These are phyloP conservation scores for Sclerotinia nivalis DNA, from an alignment of 2,329 filamentous ascomycete genomes.

Conservation along the genomic window DNA sequence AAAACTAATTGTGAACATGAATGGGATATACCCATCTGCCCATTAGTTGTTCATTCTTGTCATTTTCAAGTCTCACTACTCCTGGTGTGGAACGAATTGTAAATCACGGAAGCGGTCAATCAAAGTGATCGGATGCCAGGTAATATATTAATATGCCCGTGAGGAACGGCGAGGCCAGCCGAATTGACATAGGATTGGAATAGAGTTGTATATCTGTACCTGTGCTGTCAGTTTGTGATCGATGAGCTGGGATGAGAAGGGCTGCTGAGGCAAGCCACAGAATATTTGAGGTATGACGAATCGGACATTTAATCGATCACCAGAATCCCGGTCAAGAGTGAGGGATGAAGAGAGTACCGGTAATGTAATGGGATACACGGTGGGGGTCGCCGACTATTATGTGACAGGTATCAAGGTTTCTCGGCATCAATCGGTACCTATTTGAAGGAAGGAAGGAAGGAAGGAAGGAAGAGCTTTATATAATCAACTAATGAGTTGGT, in stretches of 20 bases:
- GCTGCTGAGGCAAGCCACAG: slow-evolving; percentile 16
- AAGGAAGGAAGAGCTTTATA: not conserved
- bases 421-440: slow-evolving; percentile 3
- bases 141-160: slow-evolving; percentile 13
- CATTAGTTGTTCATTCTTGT: not conserved
- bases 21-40: not conserved
- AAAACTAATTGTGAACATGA: not conserved
- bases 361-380: not conserved
- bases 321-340: slow-evolving; percentile 2
- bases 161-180: slow-evolving; percentile 9
- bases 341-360: not conserved
- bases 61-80: slow-evolving; percentile 6
- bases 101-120: not conserved
- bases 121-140: slow-evolving; percentile 15
- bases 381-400: slow-evolving; percentile 15
- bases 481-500: not conserved
- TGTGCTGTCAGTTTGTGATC: slow-evolving; percentile 20
- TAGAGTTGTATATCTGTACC: not conserved
- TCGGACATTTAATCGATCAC: slow-evolving; percentile 15
- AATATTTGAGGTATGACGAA: slow-evolving; percentile 5
- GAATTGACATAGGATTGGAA: not conserved
- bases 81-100: slow-evolving; percentile 2
- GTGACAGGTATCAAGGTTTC: slow-evolving; percentile 16
- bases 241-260: slow-evolving; percentile 1
- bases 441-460: not conserved